These are phyloP conservation scores for Cajanus cajan DNA, from an alignment of 306 rosid genomes.

Conservation along the genomic window DNA sequence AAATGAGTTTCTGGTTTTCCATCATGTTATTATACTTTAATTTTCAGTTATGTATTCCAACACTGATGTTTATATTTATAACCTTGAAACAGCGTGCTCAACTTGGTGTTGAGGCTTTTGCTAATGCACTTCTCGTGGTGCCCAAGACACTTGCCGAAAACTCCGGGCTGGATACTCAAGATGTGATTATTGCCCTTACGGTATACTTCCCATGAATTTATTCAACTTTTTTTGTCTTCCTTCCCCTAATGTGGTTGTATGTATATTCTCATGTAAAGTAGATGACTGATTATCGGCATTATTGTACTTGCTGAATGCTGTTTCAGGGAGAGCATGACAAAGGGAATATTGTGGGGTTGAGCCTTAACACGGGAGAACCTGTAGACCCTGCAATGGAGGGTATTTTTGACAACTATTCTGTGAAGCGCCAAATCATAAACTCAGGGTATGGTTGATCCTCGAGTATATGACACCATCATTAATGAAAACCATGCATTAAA, in stretches of 20 bases:
- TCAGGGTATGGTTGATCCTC: constrained; percentile 62
- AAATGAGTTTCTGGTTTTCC: constrained; percentile 24
- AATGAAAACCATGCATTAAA: not conserved
- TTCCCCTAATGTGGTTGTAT: not conserved
- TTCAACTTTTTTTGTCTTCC: not conserved
- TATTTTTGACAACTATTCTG: constrained; percentile 90
- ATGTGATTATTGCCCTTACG: constrained; percentile 80
- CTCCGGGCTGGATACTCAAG: constrained; percentile 95
- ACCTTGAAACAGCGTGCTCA: constrained; percentile 83
- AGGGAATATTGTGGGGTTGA: constrained; percentile 82
- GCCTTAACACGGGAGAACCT: constrained; percentile 86
- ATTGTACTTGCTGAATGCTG: constrained; percentile 17
- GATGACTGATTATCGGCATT: not conserved
- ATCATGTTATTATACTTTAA: not conserved
- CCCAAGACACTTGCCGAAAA: constrained; percentile 97
- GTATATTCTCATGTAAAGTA: not conserved
- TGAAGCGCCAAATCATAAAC: constrained; percentile 91
- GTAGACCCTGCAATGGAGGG: constrained; percentile 95
- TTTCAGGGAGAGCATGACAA: constrained; percentile 91
- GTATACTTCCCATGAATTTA: constrained; percentile 34
- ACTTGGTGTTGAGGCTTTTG: constrained; percentile 95
- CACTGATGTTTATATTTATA: constrained; percentile 2
- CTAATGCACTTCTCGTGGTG: constrained; percentile 95
- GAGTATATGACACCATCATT: not conserved
- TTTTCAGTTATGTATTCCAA: not conserved